Percentiles rank a stretch among this genome's conserved stretches.
phyloP scores from a whole-genome alignment of 805 yeast genomes.

The Yarrowia sp. region DNA sequence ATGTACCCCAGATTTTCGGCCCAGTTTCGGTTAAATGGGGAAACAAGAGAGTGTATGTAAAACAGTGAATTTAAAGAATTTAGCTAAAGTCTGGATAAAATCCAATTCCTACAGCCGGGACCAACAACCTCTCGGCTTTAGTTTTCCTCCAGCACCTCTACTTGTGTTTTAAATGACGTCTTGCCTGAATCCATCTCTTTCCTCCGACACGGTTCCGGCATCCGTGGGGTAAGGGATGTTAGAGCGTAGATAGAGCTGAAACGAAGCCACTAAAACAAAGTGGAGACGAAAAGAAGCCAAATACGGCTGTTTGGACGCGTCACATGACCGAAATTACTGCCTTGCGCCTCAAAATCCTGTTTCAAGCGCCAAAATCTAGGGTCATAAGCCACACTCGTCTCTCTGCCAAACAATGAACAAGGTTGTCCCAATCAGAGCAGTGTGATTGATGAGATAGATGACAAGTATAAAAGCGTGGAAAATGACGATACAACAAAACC shows the following conservation, averaged over 20 bases:
- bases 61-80: too few species aligned
- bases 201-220: not conserved
- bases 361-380: too few species aligned
- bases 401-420: not conserved
- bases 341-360: too few species aligned
- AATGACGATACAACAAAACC: not conserved
- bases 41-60: not conserved
- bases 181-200: too few species aligned
- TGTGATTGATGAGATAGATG: not conserved
- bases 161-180: too few species aligned
- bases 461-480: not conserved
- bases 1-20: not conserved
- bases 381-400: too few species aligned
- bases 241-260: too few species aligned
- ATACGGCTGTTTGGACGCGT: not conserved
- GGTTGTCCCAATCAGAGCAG: constrained; percentile 3
- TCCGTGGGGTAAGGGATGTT: not conserved
- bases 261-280: not conserved
- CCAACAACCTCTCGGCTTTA: not conserved
- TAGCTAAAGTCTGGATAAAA: too few species aligned
- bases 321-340: too few species aligned
- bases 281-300: not conserved
- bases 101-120: too few species aligned
- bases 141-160: too few species aligned
- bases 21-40: not conserved